Evolutionary conservation across 805 yeast genomes (phyloP), one percentile per base, ranked within the genome.

Genomic region (Torulaspora delbrueckii): DNA sequence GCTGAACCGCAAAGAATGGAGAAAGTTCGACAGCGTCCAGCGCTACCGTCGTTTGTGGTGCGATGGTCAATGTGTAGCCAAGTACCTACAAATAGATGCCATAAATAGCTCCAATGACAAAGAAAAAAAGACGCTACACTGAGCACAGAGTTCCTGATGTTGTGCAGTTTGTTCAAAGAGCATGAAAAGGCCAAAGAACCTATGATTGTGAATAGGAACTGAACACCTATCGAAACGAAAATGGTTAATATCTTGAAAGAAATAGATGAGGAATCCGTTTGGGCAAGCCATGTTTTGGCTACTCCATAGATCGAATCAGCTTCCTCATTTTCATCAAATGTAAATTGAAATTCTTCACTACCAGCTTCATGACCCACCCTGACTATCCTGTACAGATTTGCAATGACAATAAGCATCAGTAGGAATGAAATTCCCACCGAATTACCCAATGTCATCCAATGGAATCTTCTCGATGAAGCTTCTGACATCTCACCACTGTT

Each of bases 391-490:
- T 50, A 69, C 33, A 82, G 52, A 45, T 86, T 72, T 2, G 85
- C 80, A 18, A 79, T 72, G 12, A 82, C 90, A 25, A 83, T 66
- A 12, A 82, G 68, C 0, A 91, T 74, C 4, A 84, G 68, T 23
- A 85, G 69, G 2, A 77, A 63, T 3, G 82, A 79, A 38, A 87
- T 72, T 2, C 84, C 83, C 10, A 84, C 57, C 0, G 95, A 82
- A 60, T 86, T 86, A 28, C 84, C 71, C 46, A 87, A 65, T 1
- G 95, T 81, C 27, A 87, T 63, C 91, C 93, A 86, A 59, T 86
- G 95, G 49, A 86, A 78, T 28, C 75, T 77, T 30, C 72, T 67
- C 26, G 70, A 72, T 18, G 69, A 61, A 23, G 70, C 68, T 41
- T 53, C 50, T 1, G 60, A 54, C 13, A 58, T 16, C 40, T 59